These are phyloP conservation scores for Glycine latifolia DNA, from an alignment of 306 rosid genomes.

Conservation along the genomic window DNA sequence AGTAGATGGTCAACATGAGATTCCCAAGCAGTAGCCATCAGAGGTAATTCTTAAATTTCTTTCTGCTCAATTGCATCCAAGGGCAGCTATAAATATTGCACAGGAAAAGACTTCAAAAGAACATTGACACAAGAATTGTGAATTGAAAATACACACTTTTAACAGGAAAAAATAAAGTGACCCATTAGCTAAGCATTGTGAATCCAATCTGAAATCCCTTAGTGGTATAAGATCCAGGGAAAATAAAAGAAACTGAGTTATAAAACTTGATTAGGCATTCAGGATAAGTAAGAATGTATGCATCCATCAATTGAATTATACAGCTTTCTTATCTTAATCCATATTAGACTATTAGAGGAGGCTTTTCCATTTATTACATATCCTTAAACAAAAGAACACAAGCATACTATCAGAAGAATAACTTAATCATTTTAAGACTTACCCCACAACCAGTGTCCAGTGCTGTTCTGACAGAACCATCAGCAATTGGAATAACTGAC, in stretches of 20 bases:
- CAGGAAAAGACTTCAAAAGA: neutral
- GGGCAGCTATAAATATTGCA: neutral
- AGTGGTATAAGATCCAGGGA: neutral
- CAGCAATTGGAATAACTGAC: conserved; percentile 81
- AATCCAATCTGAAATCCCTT: neutral
- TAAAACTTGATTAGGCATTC: conserved; percentile 7
- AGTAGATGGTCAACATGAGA: neutral
- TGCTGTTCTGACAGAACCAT: conserved; percentile 92
- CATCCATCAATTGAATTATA: neutral
- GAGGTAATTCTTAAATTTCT: neutral
- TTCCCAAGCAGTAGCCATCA: neutral
- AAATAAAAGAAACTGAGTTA: neutral
- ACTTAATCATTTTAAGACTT: conserved; percentile 45
- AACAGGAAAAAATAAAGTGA: neutral
- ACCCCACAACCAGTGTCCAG: conserved; percentile 98
- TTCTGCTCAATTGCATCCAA: neutral
- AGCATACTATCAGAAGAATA: neutral
- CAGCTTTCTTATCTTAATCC: neutral
- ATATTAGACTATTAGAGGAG: neutral
- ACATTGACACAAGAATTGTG: neutral
- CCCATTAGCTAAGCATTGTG: conserved; percentile 13
- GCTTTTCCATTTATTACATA: conserved; percentile 17
- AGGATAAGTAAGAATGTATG: neutral
- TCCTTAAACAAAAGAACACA: conserved; percentile 5
- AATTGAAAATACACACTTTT: neutral